Conservation (phyloP, 2,329 filamentous ascomycete species). For the Hymenoscyphus fructigenus region DNA sequence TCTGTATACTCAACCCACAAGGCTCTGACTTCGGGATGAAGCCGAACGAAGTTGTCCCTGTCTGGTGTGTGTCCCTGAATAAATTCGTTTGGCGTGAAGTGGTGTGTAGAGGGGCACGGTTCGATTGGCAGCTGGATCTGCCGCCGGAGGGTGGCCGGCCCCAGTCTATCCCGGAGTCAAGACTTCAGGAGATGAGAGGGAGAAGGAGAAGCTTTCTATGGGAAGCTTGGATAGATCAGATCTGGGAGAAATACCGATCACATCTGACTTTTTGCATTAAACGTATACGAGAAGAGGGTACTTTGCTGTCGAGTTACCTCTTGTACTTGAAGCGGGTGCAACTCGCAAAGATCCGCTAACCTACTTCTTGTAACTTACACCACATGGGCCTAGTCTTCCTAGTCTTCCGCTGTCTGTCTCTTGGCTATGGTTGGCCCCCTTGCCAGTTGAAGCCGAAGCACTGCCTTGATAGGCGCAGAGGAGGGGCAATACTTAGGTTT, state of each 20-base stretch:
- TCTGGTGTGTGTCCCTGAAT: not conserved
- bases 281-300: too few species aligned
- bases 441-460: slow-evolving; percentile 1
- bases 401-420: not conserved
- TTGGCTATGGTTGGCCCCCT: not conserved
- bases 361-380: not conserved
- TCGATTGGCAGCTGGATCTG: not conserved
- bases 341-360: not conserved
- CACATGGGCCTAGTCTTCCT: not conserved
- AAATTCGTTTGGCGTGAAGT: not conserved
- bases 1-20: not conserved
- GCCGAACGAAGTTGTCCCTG: not conserved
- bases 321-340: not conserved
- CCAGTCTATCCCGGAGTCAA: not conserved
- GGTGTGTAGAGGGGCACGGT: not conserved
- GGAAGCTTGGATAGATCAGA: not conserved
- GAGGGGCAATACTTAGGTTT: not conserved
- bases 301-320: too few species aligned
- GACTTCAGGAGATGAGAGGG: not conserved
- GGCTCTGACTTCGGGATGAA: not conserved
- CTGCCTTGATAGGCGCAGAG: not conserved
- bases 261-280: not conserved
- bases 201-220: not conserved
- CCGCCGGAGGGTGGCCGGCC: not conserved
- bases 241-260: not conserved